Conservation (phyloP, 23 red algal genomes). For the Chondrus crispus region DNA sequence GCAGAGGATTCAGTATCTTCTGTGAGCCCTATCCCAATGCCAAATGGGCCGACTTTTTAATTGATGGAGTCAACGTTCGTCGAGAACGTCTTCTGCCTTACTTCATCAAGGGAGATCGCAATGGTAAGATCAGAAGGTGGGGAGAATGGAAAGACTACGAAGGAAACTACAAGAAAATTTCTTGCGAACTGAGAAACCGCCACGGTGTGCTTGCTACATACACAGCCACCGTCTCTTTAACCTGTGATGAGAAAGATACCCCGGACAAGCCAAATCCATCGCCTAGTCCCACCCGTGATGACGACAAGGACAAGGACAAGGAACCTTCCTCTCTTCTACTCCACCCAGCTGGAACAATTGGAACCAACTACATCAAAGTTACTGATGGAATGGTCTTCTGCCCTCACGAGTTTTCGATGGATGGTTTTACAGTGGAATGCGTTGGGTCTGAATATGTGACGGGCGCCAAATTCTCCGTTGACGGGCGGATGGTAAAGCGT, state of each 20-base stretch:
- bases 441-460: neutral
- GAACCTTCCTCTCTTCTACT: neutral
- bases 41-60: slow-evolving; percentile 13
- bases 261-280: too few species aligned
- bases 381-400: neutral
- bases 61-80: neutral
- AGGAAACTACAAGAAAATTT: too few species aligned
- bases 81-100: slow-evolving; percentile 10
- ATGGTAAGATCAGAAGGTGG: neutral
- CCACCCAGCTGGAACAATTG: neutral
- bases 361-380: too few species aligned
- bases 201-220: too few species aligned
- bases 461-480: slow-evolving; percentile 13
- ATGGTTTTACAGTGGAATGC: neutral
- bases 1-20: neutral
- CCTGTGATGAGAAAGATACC: too few species aligned
- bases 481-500: neutral
- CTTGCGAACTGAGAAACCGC: too few species aligned
- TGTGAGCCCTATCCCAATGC: neutral
- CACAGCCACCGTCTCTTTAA: too few species aligned
- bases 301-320: neutral
- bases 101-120: neutral
- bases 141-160: neutral
- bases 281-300: too few species aligned
- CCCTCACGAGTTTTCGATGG: neutral